Conservation (phyloP, 1,139 yeast species). For the Lizanozyma gosingica region DNA sequence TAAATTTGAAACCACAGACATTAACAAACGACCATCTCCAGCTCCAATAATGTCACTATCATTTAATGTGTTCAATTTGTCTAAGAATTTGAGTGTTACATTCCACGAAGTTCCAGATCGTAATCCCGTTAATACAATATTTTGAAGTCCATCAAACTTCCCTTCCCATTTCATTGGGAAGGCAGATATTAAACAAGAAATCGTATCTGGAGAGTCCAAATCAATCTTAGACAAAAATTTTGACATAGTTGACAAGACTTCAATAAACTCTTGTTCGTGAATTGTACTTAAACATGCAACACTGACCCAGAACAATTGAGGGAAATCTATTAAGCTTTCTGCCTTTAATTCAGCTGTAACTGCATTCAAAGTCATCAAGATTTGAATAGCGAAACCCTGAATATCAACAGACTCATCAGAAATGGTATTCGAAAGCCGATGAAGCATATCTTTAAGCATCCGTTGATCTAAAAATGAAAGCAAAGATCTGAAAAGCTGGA, state of each 20-base stretch:
- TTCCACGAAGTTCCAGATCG: conserved; percentile 78
- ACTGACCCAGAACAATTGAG: conserved; percentile 93
- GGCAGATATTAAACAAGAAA: conserved; percentile 69
- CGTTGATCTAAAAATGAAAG: conserved; percentile 71
- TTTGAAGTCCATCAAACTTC: conserved; percentile 80
- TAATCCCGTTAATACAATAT: conserved; percentile 69
- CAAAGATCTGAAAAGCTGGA: conserved; percentile 82
- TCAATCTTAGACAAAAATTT: conserved; percentile 84
- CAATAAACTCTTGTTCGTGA: conserved; percentile 90
- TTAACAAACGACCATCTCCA: conserved; percentile 57
- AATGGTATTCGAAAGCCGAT: conserved; percentile 84
- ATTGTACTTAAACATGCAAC: conserved; percentile 87
- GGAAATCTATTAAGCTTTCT: conserved; percentile 73
- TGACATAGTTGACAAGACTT: conserved; percentile 70
- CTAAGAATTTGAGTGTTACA: conserved; percentile 64
- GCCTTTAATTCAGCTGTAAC: conserved; percentile 78
- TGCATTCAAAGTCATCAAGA: conserved; percentile 89
- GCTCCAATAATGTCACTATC: conserved; percentile 76
- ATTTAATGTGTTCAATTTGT: conserved; percentile 55
- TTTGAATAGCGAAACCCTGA: conserved; percentile 97
- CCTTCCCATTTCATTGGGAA: conserved; percentile 98
- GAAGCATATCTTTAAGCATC: conserved; percentile 91
- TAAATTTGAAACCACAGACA: conserved; percentile 67
- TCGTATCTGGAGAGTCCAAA: conserved; percentile 77
- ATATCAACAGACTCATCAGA: conserved; percentile 84